Evolutionary conservation across 164 flowering plant species (phyloP), one percentile per base, ranked within the genome.

Genomic region (Vitis cinerea): DNA sequence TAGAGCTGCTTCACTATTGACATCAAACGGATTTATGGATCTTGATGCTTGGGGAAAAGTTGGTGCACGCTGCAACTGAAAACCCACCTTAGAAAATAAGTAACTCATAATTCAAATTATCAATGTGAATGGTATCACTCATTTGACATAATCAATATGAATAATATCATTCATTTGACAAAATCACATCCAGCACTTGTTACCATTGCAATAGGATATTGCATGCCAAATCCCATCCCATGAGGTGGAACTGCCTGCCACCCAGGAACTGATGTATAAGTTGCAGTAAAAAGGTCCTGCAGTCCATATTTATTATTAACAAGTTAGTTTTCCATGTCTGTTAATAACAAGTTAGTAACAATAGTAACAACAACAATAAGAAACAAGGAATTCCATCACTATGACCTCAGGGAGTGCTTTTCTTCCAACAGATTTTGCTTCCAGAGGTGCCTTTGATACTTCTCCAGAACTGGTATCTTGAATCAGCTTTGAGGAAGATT

Each of bases 211-310:
- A 62, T 51, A 58, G 83, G 78, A 55, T 72, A 81, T 14, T 77
- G 86, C 77, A 76, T 63, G 74, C 52, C 65, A 29, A 61, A 72
- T 30, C 82, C 83, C 79, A 74, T 71, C 62, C 66, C 81, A 59
- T 78, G 77, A 59, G 74, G 65, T 50, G 71, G 79, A 68, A 60
- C 74, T 59, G 58, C 56, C 63, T 77, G 88, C 88, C 87, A 84
- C 44, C 75, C 75, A 9, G 80, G 53, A 75, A 61, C 71, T 29
- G 73, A 72, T 9, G 78, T 55, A 12, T 79, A 79, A 59, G 65
- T 75, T 63, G 79, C 70, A 30, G 85, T 51, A 65, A 87, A 87
- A 78, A 87, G 81, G 70, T 85, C 87, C 90, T 87, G 82, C 53
- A 69, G 17, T 52, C 11, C 47, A n/a, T 29, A 50, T 14, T 12